Evolutionary conservation across 2,329 filamentous ascomycete genomes (phyloP), one percentile per base, ranked within the genome.

Genomic region (Fusarium sacchari): DNA sequence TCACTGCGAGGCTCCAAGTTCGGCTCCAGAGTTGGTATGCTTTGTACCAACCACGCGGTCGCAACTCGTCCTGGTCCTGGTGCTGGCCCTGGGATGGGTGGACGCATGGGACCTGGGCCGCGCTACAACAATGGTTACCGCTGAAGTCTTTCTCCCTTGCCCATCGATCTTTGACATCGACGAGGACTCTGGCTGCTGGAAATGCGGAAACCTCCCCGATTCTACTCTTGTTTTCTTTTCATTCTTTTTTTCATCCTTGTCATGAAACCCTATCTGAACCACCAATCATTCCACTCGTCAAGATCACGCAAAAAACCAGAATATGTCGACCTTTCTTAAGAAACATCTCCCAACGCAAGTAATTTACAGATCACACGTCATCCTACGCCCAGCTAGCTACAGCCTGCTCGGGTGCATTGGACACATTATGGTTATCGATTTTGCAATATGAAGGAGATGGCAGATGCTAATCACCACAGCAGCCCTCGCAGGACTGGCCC

Each of bases 1-100:
- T 99, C 96, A 64, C 92, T 99, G 55, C 94, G 96, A 69, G 96
- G 96, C 64, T 98, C 96, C 80, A 99, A 99, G 83, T 99, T 98
- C 81, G 96, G 96, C 69, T 99, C 96, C 67, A 94, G 96, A 65
- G 96, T 99, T 71, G 96, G 96, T 37, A 98, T 99, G 96, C 92
- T 99, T 61, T 99, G 97, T 86, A 97, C 94, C 84, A 98, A 98
- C 83, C 96, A 95, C 42, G 94, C 94, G 53, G 91, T 95, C 76
- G 90, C 93, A 59, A 98, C 95, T 77, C 94, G 95, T 62, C 95
- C 96, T 69, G 96, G 95, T 46, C 94, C 95, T 74, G 93, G 94
- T 36, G 89, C 91, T 75, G 93, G 94, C 26, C 88, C 92, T 68
- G 87, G 90, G 67, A 87, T 93, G 77, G 84, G 85, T 30, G 79